Base-by-base conservation (phyloP, 495 filamentous ascomycete genomes). In the Penicillium simplicissimum region DNA sequence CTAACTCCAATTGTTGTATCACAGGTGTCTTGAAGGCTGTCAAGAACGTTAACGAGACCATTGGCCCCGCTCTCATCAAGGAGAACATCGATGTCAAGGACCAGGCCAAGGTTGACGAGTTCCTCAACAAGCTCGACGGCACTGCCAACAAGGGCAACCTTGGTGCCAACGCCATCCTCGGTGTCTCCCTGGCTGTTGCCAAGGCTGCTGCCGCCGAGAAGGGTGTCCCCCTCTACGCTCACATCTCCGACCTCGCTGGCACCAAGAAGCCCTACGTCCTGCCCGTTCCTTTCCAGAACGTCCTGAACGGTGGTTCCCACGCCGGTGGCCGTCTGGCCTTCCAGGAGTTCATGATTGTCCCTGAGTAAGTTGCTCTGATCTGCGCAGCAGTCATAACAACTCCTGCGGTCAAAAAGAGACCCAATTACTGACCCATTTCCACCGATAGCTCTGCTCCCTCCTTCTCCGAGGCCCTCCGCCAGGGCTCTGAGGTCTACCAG, bases 261-360 rank as follows among this genome's bases (percentile, higher is more conserved):
- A 98, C 95, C 78, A 97, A 98, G 90, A 97, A 99, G 89, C 96
- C 96, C 71, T 99, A 96, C 73, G 96, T 99, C 61, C 89, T 99
- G 11, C 96, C 96, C 56, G 96, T 99, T 58, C 96, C 96, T 64
- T 99, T 99, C 90, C 91, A 93, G 92, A 99, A 99, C 83, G 96
- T 99, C 74, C 86, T 99, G 62, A 99, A 99, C 80, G 96, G 96
- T 81, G 95, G 95, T 74, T 98, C 94, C 71, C 96, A 99, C 83
- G 96, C 96, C 65, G 96, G 96, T 85, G 96, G 96, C 71, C 92
- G 95, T 77, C 84, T 99, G 59, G 96, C 96, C 63, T 99, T 99
- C 89, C 96, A 99, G 81, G 96, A 99, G 80, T 99, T 99, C 88
- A 99, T 99, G 96, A 97, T 99, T 70, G 96, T 98, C 52, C 96